Evolutionary conservation across 176 grass and related monocot genomes (phyloP).

Genomic region (Phragmites australis): DNA sequence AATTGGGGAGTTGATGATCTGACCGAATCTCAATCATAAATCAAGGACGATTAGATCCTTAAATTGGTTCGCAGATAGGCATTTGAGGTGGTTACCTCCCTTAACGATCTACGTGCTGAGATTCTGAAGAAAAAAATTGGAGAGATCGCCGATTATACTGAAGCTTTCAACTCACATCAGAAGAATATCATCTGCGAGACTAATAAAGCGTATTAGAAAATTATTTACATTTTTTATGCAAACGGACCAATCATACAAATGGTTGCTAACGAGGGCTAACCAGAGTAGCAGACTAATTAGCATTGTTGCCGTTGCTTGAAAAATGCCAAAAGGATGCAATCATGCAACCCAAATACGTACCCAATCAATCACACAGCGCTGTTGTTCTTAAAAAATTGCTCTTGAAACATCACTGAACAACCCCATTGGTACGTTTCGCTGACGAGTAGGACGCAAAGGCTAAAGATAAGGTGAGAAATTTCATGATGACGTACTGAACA

Average conservation of each 20-base stretch:
- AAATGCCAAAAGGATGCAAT: constrained; percentile 1
- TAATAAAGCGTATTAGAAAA: not conserved
- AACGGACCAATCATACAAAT: not conserved
- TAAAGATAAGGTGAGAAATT: too few species aligned
- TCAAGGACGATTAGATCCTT: constrained; percentile 15
- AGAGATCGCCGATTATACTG: not conserved
- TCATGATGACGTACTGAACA: too few species aligned
- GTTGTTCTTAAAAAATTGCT: not conserved
- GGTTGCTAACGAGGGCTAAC: too few species aligned
- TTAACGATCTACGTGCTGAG: constrained; percentile 28
- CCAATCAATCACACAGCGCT: not conserved
- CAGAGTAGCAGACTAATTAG: not conserved
- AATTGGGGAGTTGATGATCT: constrained; percentile 11
- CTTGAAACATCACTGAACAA: not conserved
- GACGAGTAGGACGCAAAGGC: not conserved
- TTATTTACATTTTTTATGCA: not conserved
- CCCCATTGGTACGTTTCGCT: not conserved
- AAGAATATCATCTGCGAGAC: not conserved
- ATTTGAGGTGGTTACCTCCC: constrained; percentile 49
- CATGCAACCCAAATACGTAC: constrained; percentile 1
- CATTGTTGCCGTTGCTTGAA: not conserved
- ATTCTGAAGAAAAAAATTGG: constrained; percentile 10
- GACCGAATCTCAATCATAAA: constrained; percentile 29
- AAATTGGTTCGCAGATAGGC: not conserved
- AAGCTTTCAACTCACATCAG: not conserved